Conservation (phyloP, 1,139 yeast genomes). For the Suhomyces taliae region DNA sequence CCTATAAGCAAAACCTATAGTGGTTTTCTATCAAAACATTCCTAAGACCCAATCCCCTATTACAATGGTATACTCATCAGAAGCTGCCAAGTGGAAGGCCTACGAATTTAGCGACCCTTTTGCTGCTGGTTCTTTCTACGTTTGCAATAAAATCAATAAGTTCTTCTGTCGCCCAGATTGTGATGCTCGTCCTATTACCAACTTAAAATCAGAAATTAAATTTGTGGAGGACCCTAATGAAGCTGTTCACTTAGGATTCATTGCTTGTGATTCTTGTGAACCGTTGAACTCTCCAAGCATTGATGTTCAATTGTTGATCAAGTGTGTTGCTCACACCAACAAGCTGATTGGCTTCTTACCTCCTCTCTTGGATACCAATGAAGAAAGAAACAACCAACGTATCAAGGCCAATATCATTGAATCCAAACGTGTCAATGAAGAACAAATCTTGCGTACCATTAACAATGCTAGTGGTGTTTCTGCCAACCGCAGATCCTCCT, state of each 20-base stretch:
- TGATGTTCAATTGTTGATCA: conserved; percentile 52
- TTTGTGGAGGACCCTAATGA: conserved; percentile 42
- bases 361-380: conserved; percentile 50
- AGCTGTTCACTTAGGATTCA: conserved; percentile 48
- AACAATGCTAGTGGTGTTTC: conserved; percentile 12
- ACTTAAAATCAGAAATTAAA: conserved; percentile 43
- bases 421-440: conserved; percentile 29
- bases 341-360: conserved; percentile 56
- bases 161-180: conserved; percentile 69
- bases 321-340: conserved; percentile 61
- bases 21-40: no score
- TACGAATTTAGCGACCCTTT: conserved; percentile 68
- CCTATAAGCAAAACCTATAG: no score
- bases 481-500: conserved; percentile 24
- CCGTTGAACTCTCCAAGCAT: conserved; percentile 41
- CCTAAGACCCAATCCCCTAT: not conserved
- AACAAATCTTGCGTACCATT: conserved; percentile 26
- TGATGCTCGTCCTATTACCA: conserved; percentile 49
- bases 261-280: conserved; percentile 57
- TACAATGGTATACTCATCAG: conserved; percentile 45
- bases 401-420: conserved; percentile 43
- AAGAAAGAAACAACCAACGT: conserved; percentile 37
- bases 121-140: conserved; percentile 57
- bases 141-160: conserved; percentile 45
- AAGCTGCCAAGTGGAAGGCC: conserved; percentile 59